phyloP scores from a whole-genome alignment of 1,284 basidiomycete genomes.

The Sanghuangporus weigelae region DNA sequence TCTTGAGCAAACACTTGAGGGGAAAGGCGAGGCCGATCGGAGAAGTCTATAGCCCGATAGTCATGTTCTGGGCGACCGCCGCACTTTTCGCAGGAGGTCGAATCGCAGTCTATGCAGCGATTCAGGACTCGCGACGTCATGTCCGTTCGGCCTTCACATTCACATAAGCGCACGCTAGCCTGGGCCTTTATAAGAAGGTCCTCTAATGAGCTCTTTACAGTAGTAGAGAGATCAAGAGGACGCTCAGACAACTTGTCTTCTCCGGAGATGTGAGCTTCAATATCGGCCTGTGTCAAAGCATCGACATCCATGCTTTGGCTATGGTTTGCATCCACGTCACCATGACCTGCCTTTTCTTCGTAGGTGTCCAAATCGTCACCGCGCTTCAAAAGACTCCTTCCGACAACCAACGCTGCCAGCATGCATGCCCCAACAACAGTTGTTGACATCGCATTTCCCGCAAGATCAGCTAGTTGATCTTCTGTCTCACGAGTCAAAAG shows the following conservation, averaged over 20 bases:
- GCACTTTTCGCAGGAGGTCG: conserved; percentile 80
- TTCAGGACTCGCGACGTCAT: conserved; percentile 69
- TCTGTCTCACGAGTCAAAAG: conserved; percentile 90
- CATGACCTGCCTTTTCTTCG: conserved; percentile 46
- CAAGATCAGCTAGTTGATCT: conserved; percentile 91
- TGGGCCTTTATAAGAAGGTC: conserved; percentile 63
- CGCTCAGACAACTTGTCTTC: conserved; percentile 58
- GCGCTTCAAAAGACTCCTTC: conserved; percentile 56
- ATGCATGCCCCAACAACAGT: conserved; percentile 93
- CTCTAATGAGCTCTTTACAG: conserved; percentile 41
- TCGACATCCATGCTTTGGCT: conserved; percentile 46
- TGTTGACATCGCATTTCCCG: conserved; percentile 96
- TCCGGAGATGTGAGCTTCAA: conserved; percentile 60
- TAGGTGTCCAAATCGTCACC: conserved; percentile 61
- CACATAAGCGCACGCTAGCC: conserved; percentile 75
- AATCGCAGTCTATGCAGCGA: conserved; percentile 72
- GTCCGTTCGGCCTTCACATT: conserved; percentile 83
- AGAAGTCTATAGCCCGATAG: conserved; percentile 49
- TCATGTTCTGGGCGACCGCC: conserved; percentile 89
- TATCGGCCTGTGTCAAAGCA: conserved; percentile 23
- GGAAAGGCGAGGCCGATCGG: conserved; percentile 46
- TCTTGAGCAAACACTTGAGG: conserved; percentile 71
- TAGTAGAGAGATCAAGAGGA: conserved; percentile 66
- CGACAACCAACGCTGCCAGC: conserved; percentile 72
- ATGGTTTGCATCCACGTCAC: conserved; percentile 34